phyloP scores from a whole-genome alignment of 2,329 filamentous ascomycete species.

The Aspergillus tamarii region DNA sequence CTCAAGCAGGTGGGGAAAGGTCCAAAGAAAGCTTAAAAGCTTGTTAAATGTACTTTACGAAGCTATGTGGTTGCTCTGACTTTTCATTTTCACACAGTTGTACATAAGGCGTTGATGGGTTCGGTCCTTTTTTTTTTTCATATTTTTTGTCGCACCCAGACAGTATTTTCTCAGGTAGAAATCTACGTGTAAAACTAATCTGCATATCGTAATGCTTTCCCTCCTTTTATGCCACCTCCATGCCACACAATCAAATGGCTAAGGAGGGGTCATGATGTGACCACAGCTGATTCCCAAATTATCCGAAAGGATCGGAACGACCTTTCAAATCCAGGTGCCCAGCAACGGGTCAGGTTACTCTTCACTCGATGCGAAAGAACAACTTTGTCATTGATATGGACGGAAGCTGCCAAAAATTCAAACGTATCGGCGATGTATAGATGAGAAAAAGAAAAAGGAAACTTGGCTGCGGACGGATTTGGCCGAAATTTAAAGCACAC shows the following conservation, averaged over 20 bases:
- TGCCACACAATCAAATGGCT: neutral
- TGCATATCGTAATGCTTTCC: neutral
- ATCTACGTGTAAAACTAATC: conserved; percentile 13
- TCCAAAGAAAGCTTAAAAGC: conserved; percentile 48
- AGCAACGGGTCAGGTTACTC: conserved; percentile 67
- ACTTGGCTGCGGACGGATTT: conserved; percentile 31
- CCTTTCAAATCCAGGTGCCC: conserved; percentile 71
- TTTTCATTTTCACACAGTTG: conserved; percentile 14
- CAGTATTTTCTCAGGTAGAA: neutral
- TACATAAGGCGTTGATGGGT: conserved; percentile 23
- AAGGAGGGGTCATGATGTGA: conserved; percentile 49
- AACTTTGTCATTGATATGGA: conserved; percentile 54
- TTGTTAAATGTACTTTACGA: conserved; percentile 52
- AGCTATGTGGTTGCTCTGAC: conserved; percentile 35
- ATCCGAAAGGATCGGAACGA: conserved; percentile 65
- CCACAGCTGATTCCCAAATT: conserved; percentile 74
- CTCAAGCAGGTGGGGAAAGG: conserved; percentile 74
- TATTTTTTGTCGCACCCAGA: conserved; percentile 5
- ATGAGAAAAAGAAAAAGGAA: conserved; percentile 40
- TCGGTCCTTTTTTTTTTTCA: neutral
- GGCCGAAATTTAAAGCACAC: conserved; percentile 31
- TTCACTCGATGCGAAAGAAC: conserved; percentile 71
- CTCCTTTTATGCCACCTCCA: neutral
- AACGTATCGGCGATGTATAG: conserved; percentile 57
- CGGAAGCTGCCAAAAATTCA: conserved; percentile 58